Conservation (phyloP, 164 flowering plant species). For the Kingdonia uniflora region DNA sequence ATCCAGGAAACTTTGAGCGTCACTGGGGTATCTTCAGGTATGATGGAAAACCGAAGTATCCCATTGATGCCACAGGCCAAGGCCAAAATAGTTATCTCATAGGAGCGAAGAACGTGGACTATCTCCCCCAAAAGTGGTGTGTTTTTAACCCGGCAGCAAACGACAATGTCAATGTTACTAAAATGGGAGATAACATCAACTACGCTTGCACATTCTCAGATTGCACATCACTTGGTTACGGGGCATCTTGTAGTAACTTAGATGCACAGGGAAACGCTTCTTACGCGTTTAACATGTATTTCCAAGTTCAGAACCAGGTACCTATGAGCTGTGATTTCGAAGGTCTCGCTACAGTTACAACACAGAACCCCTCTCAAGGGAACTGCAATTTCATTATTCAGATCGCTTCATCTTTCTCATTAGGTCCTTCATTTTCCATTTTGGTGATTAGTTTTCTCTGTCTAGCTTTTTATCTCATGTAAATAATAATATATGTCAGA, state of each 20-base stretch:
- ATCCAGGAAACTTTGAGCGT: slow-evolving; percentile 38
- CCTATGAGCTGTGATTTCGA: slow-evolving; percentile 27
- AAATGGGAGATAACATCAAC: slow-evolving; percentile 24
- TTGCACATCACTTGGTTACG: slow-evolving; percentile 39
- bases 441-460: background rate
- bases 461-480: background rate
- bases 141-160: slow-evolving; percentile 22
- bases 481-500: background rate
- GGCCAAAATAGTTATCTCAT: slow-evolving; percentile 19
- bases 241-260: slow-evolving; percentile 30
- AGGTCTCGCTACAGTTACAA: slow-evolving; percentile 30
- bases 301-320: slow-evolving; percentile 29
- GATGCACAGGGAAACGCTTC: slow-evolving; percentile 34
- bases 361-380: slow-evolving; percentile 24
- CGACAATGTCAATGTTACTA: slow-evolving; percentile 10
- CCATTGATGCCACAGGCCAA: slow-evolving; percentile 26
- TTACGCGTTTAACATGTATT: slow-evolving; percentile 42
- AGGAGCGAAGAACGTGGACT: slow-evolving; percentile 23
- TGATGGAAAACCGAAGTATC: slow-evolving; percentile 38
- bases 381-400: slow-evolving; percentile 36
- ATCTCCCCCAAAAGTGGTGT: slow-evolving; percentile 32
- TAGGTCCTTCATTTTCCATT: slow-evolving; percentile 4
- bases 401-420: slow-evolving; percentile 19
- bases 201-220: slow-evolving; percentile 35
- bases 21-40: slow-evolving; percentile 43